Conservation (phyloP, 2,329 filamentous ascomycete species). For the Leptographium wingfieldii region DNA sequence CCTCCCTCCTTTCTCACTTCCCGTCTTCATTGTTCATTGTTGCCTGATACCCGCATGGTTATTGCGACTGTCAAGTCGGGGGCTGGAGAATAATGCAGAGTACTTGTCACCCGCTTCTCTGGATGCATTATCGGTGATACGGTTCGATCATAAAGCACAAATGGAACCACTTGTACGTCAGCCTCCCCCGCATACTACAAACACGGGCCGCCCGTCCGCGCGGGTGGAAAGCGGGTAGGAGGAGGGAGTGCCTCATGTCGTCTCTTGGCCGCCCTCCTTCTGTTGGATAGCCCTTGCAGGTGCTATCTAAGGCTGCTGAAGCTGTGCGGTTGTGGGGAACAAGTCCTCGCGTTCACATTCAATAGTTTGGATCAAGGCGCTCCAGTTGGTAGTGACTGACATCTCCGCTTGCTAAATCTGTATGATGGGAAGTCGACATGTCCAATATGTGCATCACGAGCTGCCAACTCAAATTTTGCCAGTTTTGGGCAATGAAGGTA, state of each 20-base stretch:
- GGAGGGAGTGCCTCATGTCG: not conserved
- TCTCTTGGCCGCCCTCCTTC: not conserved
- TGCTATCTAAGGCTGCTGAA: not conserved
- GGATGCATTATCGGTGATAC: not conserved
- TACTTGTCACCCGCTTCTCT: not conserved
- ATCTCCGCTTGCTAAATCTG: no score
- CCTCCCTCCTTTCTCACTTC: not conserved
- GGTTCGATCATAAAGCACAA: not conserved
- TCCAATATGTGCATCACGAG: not conserved
- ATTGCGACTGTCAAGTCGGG: not conserved
- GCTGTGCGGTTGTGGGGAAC: not conserved
- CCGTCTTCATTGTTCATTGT: not conserved
- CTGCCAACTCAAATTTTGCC: not conserved
- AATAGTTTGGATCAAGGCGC: not conserved
- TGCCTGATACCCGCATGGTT: not conserved
- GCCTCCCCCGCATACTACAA: constrained; percentile 3
- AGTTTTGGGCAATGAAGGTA: not conserved
- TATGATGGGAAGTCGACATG: not conserved
- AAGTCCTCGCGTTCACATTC: no score
- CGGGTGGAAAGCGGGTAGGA: not conserved
- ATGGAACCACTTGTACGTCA: not conserved
- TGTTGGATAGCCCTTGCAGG: not conserved
- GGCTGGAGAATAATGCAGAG: not conserved
- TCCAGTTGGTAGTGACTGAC: not conserved
- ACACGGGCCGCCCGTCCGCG: not conserved